A percentile compares a stretch with the other conserved stretches of the same genome.
Conservation (phyloP, 805 yeast genomes). For the Pichia ethanolica region DNA sequence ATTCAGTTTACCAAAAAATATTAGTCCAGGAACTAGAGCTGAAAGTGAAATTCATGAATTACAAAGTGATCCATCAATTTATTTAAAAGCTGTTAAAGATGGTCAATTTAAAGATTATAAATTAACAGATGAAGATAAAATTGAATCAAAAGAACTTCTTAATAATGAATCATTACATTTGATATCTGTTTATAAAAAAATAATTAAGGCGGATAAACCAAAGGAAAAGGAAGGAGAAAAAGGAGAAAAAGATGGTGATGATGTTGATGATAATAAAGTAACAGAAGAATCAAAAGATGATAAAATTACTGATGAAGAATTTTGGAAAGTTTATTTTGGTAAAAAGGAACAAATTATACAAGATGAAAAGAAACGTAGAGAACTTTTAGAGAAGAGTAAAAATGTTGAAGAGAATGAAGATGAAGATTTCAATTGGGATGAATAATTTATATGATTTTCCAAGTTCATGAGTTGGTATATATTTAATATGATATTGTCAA, state of each 20-base stretch:
- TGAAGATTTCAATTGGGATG: slow-evolving; percentile 45
- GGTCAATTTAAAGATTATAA: slow-evolving; percentile 34
- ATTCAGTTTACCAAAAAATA: slow-evolving; percentile 36
- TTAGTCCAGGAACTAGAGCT: slow-evolving; percentile 42
- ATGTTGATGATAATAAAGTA: not conserved
- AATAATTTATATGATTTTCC: not conserved
- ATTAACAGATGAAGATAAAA: slow-evolving; percentile 40
- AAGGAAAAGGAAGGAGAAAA: not conserved
- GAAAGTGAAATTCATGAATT: slow-evolving; percentile 57
- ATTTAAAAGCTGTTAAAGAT: slow-evolving; percentile 29
- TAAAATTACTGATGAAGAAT: slow-evolving; percentile 43
- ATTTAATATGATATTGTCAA: no score
- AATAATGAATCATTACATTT: slow-evolving; percentile 41
- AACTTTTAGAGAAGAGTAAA: slow-evolving; percentile 39
- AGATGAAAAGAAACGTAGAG: slow-evolving; percentile 61
- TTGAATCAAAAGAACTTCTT: slow-evolving; percentile 36
- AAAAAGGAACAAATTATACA: slow-evolving; percentile 45
- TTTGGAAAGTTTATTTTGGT: slow-evolving; percentile 70
- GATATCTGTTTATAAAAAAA: slow-evolving; percentile 43
- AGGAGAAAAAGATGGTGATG: no score
- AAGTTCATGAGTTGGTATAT: no score
- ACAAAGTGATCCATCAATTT: slow-evolving; percentile 41
- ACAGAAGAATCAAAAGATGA: slow-evolving; percentile 16
- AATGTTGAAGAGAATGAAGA: slow-evolving; percentile 34
- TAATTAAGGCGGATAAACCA: slow-evolving; percentile 48